Base-by-base conservation (phyloP, 2,329 filamentous ascomycete species). In the Mycosphaerella arachidis region DNA sequence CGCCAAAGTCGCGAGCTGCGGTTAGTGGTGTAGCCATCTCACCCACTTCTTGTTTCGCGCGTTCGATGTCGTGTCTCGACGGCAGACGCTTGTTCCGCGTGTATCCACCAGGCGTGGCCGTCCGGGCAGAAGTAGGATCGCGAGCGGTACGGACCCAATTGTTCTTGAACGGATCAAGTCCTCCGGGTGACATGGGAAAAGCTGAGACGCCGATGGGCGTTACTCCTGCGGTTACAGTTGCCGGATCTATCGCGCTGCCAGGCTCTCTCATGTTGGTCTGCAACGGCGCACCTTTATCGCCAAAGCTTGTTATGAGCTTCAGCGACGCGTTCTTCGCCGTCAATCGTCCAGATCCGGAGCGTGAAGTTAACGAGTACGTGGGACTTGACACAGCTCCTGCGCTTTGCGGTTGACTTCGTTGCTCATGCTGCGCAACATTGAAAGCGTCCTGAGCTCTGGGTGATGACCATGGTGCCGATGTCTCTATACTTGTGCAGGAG, bases 301-400 rank as follows among this genome's bases (percentile, higher is more conserved):
- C 89, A 69, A 99, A 97, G 0, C 89, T 88, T 0, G 94, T 97
- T 68, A 97, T 95, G 1, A 97, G 83, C 73, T 95, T 96, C 61
- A 97, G 79, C 0, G 93, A 86, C 9, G 91, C 90, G 30, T 88
- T 87, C 77, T 95, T 95, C 12, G 87, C 86, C 55, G 91, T 85
- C 50, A 83, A 76, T 33, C 83, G 74, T 53, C 76, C 79, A 9
- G 76, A 71, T 20, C 61, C 73, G 67, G 68, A 83, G 54, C 85
- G 71, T 27, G 84, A 85, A 0, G 89, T 89, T 8, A 90, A 89
- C 1, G 90, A 92, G n/a, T 91, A 73, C 2, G 89, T 84, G 16
- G 88, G 86, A 70, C 90, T 89, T 6, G 90, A 75, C 59, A 76
- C 71, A 12, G 59, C 87, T 72, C 73, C 88, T 79, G 60, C 84